phyloP scores from a whole-genome alignment of 106 monocot genomes.

The Dendrobium officinale region DNA sequence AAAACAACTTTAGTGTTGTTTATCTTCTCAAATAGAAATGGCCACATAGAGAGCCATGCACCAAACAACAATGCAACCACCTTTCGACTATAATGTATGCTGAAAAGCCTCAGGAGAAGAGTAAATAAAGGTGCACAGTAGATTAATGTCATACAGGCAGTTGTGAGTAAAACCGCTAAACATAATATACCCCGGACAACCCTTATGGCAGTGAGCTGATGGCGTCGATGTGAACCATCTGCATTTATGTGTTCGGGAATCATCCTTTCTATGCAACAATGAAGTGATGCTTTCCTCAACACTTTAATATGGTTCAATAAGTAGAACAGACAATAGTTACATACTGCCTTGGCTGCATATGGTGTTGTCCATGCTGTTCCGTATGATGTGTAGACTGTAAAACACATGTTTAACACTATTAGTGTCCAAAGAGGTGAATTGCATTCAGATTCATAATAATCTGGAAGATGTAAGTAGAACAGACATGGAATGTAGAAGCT shows the following conservation, averaged over 20 bases:
- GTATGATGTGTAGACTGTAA: background rate
- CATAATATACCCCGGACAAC: slow-evolving; percentile 58
- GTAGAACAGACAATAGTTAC: background rate
- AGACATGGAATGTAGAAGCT: background rate
- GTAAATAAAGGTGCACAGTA: slow-evolving; percentile 58
- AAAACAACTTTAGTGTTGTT: slow-evolving; percentile 87
- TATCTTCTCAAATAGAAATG: slow-evolving; percentile 89
- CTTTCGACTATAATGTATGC: slow-evolving; percentile 62
- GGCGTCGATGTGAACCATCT: slow-evolving; percentile 30
- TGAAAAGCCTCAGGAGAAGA: slow-evolving; percentile 58
- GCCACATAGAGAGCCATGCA: slow-evolving; percentile 82
- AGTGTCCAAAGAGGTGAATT: background rate
- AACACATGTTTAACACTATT: background rate
- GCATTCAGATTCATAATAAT: slow-evolving; percentile 4
- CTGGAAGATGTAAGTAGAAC: background rate
- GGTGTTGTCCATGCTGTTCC: background rate
- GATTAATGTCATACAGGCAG: slow-evolving; percentile 74
- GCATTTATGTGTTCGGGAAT: background rate
- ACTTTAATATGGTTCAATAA: background rate
- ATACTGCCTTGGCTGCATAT: background rate
- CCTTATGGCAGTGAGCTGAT: slow-evolving; percentile 54
- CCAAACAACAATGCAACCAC: slow-evolving; percentile 64
- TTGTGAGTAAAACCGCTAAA: slow-evolving; percentile 47
- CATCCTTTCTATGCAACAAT: background rate
- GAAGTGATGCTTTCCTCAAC: background rate